Base-by-base conservation (phyloP, 2,329 filamentous ascomycete genomes). In the Fusarium sp. region DNA sequence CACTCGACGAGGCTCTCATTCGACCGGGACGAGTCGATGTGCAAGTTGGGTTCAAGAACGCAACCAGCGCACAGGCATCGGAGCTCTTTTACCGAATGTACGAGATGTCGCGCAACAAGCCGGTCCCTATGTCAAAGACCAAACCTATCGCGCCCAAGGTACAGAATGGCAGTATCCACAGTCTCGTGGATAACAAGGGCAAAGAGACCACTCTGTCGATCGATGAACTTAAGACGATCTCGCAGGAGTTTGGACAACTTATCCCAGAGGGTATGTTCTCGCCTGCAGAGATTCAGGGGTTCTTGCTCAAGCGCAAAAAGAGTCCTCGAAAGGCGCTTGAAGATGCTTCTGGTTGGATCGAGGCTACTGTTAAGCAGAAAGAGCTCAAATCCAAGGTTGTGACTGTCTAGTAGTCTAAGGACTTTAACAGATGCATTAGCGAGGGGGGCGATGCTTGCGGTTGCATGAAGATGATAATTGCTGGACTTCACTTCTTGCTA, bases 21-120 rank as follows among this genome's bases (percentile, higher is more conserved):
- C 87, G 93, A 1, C 92, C 93, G 0, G 93, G 93, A 2, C 86
- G 92, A 3, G 90, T 95, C 8, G 93, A 95, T 71, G 83, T 92
- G 44, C 89, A 92, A 75, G 88, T 95, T 2, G 84, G 84, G 16
- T 93, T 95, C 80, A 86, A 83, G 28, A 88, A 88, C 69, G 89
- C 90, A 3, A 88, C 86, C 5, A 91, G 82, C 37, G 73, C 80
- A 13, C 89, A 91, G 77, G 87, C 88, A 5, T 80, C 80, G 37
- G 88, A 91, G 79, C 83, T 92, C 4, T 92, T 92, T 69, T 81
- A 88, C 73, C 82, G 89, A 28, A 91, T 91, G 89, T 91, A 91
- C 76, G 87, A 88, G 75, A 81, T 81, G 5, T 85, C 75, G 8
- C 60, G 71, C 15, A 35, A 56, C 18, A 76, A 77, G 35, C 59